Evolutionary conservation across 164 flowering plant species (phyloP).

Genomic region (Berberis thunbergii): DNA sequence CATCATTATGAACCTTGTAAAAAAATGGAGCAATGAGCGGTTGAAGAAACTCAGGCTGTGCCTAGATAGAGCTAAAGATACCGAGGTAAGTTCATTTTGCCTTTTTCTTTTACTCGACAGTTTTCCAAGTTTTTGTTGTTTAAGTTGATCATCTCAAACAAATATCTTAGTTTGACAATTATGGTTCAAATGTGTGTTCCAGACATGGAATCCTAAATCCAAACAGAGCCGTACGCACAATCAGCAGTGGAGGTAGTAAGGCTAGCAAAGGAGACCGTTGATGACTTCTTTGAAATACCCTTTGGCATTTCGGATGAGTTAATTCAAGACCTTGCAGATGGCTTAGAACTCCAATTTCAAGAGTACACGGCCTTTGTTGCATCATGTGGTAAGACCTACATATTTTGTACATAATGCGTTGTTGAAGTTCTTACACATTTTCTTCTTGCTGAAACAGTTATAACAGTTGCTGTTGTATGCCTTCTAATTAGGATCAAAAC

Average conservation of each 20-base stretch:
- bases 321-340: conserved; percentile 56
- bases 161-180: not conserved
- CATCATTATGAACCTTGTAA: conserved; percentile 37
- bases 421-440: not conserved
- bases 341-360: conserved; percentile 48
- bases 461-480: not conserved
- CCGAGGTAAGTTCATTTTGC: conserved; percentile 43
- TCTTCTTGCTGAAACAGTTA: not conserved
- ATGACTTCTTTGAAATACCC: conserved; percentile 68
- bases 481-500: conserved; percentile 57
- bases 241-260: conserved; percentile 64
- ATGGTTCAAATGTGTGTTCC: not conserved
- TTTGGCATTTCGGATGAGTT: conserved; percentile 46
- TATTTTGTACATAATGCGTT: not conserved
- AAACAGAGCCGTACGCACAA: conserved; percentile 73
- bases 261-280: conserved; percentile 47
- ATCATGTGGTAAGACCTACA: conserved; percentile 58
- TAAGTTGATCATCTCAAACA: not conserved
- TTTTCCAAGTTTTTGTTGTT: not conserved
- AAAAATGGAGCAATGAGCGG: conserved; percentile 56
- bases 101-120: not conserved
- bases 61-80: conserved; percentile 57
- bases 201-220: conserved; percentile 97
- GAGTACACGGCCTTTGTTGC: conserved; percentile 64
- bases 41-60: conserved; percentile 34